A percentile compares a stretch with the other conserved stretches of the same genome.
Evolutionary conservation across 768 basidiomycete species (phyloP).

Genomic region (Artomyces pyxidatus): DNA sequence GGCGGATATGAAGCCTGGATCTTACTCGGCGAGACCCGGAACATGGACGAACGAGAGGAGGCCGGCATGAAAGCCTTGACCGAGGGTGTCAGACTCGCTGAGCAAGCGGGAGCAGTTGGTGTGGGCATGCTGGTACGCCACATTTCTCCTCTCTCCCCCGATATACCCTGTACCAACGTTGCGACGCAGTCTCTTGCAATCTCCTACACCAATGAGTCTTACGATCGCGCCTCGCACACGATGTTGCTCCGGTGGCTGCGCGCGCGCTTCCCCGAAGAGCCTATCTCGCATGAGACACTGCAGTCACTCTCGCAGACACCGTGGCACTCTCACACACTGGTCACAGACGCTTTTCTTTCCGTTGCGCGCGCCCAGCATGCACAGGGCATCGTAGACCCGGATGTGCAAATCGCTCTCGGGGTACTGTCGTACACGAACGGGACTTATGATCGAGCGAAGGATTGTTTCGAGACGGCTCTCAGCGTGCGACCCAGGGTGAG

Average conservation of each 20-base stretch:
- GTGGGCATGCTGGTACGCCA: slow-evolving; percentile 65
- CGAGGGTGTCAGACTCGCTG: slow-evolving; percentile 63
- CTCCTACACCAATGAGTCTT: slow-evolving; percentile 91
- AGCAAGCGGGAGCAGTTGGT: slow-evolving; percentile 53
- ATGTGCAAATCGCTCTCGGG: slow-evolving; percentile 90
- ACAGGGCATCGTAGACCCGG: slow-evolving; percentile 68
- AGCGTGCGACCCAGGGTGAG: slow-evolving; percentile 64
- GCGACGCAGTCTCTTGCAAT: slow-evolving; percentile 77
- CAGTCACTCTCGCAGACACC: slow-evolving; percentile 47
- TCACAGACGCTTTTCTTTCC: slow-evolving; percentile 76
- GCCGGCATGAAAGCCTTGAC: slow-evolving; percentile 71
- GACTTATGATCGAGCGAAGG: slow-evolving; percentile 84
- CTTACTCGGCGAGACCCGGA: slow-evolving; percentile 80
- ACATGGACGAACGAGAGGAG: slow-evolving; percentile 85
- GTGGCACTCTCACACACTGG: slow-evolving; percentile 77
- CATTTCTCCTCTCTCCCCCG: background rate
- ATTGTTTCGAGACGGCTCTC: slow-evolving; percentile 90
- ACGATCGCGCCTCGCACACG: slow-evolving; percentile 77
- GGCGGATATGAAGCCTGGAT: slow-evolving; percentile 90
- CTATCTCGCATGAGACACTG: slow-evolving; percentile 47
- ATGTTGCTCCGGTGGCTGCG: slow-evolving; percentile 83
- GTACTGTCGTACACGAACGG: slow-evolving; percentile 85
- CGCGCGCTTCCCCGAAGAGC: slow-evolving; percentile 51
- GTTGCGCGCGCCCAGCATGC: slow-evolving; percentile 80
- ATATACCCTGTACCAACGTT: slow-evolving; percentile 9